Evolutionary conservation across 192 early-diverging fungal genomes (phyloP).

Genomic region (Oehlia diaphana): DNA sequence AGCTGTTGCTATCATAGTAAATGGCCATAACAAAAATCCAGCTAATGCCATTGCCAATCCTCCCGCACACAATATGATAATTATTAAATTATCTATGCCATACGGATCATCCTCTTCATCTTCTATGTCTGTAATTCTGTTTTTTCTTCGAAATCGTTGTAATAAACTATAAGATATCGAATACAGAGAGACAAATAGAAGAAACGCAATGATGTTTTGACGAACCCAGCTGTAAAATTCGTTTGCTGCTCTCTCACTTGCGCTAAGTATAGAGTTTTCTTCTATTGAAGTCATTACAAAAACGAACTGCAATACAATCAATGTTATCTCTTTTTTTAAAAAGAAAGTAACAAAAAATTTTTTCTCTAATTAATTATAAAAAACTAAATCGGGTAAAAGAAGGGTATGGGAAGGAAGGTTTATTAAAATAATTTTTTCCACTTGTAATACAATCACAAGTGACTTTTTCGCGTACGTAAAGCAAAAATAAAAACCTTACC

Average conservation of each 20-base stretch:
- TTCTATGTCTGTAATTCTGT: background rate
- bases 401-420: background rate
- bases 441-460: background rate
- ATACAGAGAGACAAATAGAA: constrained; percentile 23
- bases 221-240: constrained; percentile 24
- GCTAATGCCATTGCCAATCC: constrained; percentile 31
- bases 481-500: background rate
- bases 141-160: constrained; percentile 21
- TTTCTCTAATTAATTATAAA: background rate
- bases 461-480: background rate
- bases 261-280: background rate
- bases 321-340: background rate
- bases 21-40: constrained; percentile 25
- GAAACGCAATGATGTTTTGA: constrained; percentile 23
- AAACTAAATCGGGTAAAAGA: background rate
- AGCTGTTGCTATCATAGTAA: constrained; percentile 26
- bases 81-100: constrained; percentile 28
- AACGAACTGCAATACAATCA: background rate
- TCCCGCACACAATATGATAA: constrained; percentile 24
- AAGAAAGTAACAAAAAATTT: background rate
- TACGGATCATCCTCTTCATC: constrained; percentile 18
- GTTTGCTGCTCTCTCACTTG: background rate
- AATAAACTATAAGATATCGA: constrained; percentile 21
- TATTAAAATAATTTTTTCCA: background rate
- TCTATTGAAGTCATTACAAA: background rate